Base-by-base conservation (phyloP, 2,329 filamentous ascomycete species). In the Zalaria obscura region DNA sequence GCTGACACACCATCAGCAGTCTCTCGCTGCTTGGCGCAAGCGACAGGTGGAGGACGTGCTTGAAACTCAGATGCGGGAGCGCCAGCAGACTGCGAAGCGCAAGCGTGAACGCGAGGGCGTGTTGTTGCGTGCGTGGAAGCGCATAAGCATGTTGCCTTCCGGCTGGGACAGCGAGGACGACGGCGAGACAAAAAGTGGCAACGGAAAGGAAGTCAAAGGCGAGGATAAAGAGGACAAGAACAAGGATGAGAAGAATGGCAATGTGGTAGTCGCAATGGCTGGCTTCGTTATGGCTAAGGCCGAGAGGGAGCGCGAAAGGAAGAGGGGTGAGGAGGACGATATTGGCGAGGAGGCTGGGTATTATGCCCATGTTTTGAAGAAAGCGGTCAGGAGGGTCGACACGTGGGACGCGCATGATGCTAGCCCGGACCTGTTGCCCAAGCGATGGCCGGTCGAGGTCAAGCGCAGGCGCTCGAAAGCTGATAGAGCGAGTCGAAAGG, bases 41-140 rank as follows among this genome's bases (percentile, higher is more conserved):
- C 76, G 84, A 53, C 77, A 83, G 4, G 83, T 89, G n/a, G 80
- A 87, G 53, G 80, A 87, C 52, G 83, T 86, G 40, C 72, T 91
- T 10, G 80, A 85, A 50, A 76, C 79, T n/a, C 79, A 80, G 27
- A 65, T 89, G 29, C 75, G 80, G 38, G 72, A 69, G 48, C 68
- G 75, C 40, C 80, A 87, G 53, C 74, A 78, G 54, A 67, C 67
- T 42, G 72, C 77, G 8, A 75, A 76, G 37, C 78, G 77, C 50
- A 54, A 63, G 11, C 73, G 83, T 4, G 72, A 73, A 18, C 65
- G 70, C 41, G 76, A 86, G 44, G 80, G 83, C 8, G 69, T 75
- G 5, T 70, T 89, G 41, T 66, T 80, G 49, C 71, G 81, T 35
- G 75, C 80, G 1, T 76, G 78, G 60, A 73, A 72, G 42, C 73